Evolutionary conservation across 2,329 filamentous ascomycete species (phyloP).

Genomic region (Microdochium nivale): DNA sequence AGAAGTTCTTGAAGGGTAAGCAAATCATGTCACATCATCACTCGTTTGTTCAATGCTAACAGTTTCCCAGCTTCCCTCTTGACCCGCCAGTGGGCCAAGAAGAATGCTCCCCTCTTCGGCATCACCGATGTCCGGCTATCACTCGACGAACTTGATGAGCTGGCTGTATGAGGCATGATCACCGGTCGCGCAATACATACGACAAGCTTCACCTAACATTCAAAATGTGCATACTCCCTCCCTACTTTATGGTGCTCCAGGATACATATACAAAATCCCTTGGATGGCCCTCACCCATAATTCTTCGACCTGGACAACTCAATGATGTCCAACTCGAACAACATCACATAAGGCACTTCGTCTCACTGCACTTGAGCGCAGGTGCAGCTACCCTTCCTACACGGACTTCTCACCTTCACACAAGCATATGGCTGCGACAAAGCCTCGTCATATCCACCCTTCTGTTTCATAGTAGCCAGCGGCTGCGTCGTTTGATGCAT

Average conservation of each 20-base stretch:
- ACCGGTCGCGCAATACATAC: background rate
- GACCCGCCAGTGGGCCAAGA: slow-evolving; percentile 89
- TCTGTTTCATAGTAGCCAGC: slow-evolving; percentile 1
- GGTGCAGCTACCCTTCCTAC: background rate
- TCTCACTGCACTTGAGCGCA: background rate
- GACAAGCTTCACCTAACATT: background rate
- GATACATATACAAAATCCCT: background rate
- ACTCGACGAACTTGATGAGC: slow-evolving; percentile 34
- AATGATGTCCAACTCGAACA: background rate
- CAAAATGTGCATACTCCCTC: background rate
- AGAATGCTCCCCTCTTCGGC: slow-evolving; percentile 52
- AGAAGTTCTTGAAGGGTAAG: slow-evolving; percentile 96
- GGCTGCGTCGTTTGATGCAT: slow-evolving; percentile 1
- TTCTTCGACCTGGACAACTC: background rate
- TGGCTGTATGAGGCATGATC: background rate
- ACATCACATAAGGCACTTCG: background rate
- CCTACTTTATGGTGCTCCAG: background rate
- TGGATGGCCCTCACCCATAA: background rate
- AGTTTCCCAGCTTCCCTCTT: slow-evolving; percentile 69
- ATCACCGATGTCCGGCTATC: slow-evolving; percentile 40
- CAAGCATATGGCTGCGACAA: background rate
- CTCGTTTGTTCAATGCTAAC: slow-evolving; percentile 10
- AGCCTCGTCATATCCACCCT: background rate
- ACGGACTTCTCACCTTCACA: background rate
- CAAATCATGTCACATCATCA: background rate